Evolutionary conservation across 2,329 filamentous ascomycete genomes (phyloP).

Genomic region (Magnaporthales sp.): DNA sequence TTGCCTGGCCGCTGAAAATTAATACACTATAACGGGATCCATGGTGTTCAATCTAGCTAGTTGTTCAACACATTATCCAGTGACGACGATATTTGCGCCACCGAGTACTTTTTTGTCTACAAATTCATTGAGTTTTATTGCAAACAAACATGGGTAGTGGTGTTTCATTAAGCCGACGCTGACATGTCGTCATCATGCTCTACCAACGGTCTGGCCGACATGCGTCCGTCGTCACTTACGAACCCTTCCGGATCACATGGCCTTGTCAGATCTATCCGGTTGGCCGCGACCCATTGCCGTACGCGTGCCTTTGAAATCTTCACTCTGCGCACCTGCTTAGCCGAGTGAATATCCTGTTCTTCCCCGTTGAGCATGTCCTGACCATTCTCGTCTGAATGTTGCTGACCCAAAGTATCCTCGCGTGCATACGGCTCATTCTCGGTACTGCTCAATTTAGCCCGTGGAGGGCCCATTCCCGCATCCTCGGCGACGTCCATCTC

Average conservation of each 20-base stretch:
- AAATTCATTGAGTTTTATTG: too few species aligned
- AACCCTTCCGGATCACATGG: constrained; percentile 71
- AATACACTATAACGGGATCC: too few species aligned
- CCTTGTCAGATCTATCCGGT: constrained; percentile 54
- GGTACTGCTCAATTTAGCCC: constrained; percentile 15
- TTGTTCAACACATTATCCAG: too few species aligned
- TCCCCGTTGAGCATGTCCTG: constrained; percentile 7
- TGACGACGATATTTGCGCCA: too few species aligned
- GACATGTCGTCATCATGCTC: constrained; percentile 17
- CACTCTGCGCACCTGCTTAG: constrained; percentile 33
- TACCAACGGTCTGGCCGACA: neutral
- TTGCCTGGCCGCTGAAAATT: neutral
- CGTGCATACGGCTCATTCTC: constrained; percentile 7
- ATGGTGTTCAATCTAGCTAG: too few species aligned
- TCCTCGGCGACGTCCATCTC: constrained; percentile 69
- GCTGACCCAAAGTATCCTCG: constrained; percentile 2
- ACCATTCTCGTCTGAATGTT: constrained; percentile 10
- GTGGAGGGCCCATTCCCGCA: constrained; percentile 37
- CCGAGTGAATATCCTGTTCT: constrained; percentile 19
- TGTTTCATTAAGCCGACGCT: neutral
- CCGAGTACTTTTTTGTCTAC: too few species aligned
- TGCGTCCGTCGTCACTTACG: constrained; percentile 33
- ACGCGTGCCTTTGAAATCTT: constrained; percentile 47
- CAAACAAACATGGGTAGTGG: neutral
- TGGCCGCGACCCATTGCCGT: constrained; percentile 55